A percentile compares a stretch with the other conserved stretches of the same genome.
Conservation (phyloP, 2,329 filamentous ascomycete species). For the Colletotrichum echinochloae region DNA sequence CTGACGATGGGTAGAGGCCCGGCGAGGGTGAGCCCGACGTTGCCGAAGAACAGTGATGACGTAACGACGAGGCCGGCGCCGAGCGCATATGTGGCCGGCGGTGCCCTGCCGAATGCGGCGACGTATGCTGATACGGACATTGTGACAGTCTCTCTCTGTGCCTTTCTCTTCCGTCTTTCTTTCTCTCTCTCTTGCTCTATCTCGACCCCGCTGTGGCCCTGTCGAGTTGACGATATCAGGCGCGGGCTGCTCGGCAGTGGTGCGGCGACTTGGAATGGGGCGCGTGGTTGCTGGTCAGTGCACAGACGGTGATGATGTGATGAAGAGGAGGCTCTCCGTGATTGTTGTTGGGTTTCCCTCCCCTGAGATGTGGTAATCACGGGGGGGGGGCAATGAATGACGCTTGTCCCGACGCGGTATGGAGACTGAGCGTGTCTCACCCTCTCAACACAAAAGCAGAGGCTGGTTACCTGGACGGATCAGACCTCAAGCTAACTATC, state of each 20-base stretch:
- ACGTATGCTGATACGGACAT: conserved; percentile 18
- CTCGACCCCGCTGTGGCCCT: not conserved
- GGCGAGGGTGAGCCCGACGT: conserved; percentile 7
- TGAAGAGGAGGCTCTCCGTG: conserved; percentile 24
- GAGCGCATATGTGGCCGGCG: conserved; percentile 8
- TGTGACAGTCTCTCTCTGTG: no score
- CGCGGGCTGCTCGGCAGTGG: conserved; percentile 9
- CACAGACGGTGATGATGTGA: conserved; percentile 11
- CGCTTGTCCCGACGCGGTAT: conserved; percentile 16
- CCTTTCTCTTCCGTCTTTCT: not conserved
- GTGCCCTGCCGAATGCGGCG: conserved; percentile 11
- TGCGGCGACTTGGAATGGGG: not conserved
- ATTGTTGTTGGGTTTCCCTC: not conserved
- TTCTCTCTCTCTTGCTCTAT: not conserved
- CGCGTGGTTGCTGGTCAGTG: conserved; percentile 14
- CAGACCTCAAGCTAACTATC: conserved; percentile 1
- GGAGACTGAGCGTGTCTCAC: conserved; percentile 8
- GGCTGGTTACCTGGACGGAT: not conserved
- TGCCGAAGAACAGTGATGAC: conserved; percentile 15
- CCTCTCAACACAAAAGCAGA: not conserved
- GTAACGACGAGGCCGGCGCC: conserved; percentile 16
- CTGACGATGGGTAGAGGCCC: conserved; percentile 18
- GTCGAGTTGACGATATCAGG: not conserved
- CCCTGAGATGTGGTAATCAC: not conserved
- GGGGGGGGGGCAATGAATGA: not conserved